Evolutionary conservation across 768 basidiomycete species (phyloP).

Genomic region (Phaeolepiota aurea): DNA sequence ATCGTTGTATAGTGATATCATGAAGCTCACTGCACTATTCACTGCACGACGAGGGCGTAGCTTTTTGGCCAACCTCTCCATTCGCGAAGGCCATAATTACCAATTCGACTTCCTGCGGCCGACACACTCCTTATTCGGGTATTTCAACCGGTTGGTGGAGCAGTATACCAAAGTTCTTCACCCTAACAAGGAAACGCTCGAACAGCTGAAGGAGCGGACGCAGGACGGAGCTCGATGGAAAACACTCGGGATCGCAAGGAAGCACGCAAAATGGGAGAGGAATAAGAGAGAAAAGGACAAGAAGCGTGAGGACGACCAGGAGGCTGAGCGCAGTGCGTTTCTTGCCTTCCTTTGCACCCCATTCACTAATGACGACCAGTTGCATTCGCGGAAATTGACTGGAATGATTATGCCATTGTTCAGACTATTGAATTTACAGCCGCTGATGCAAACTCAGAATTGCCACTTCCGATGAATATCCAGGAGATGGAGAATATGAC

Average conservation of each 20-base stretch:
- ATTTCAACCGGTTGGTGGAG: conserved; percentile 95
- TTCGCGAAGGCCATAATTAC: conserved; percentile 88
- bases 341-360: conserved; percentile 6
- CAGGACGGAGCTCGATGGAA: conserved; percentile 67
- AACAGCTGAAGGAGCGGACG: conserved; percentile 56
- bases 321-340: conserved; percentile 76
- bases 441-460: conserved; percentile 82
- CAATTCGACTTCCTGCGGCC: conserved; percentile 98
- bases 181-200: conserved; percentile 69
- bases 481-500: conserved; percentile 96
- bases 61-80: conserved; percentile 80
- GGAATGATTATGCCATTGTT: conserved; percentile 98
- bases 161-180: conserved; percentile 90
- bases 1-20: conserved; percentile 61
- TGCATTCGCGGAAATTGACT: conserved; percentile 96
- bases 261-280: conserved; percentile 85
- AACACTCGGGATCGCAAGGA: conserved; percentile 64
- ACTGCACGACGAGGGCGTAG: conserved; percentile 84
- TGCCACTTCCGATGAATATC: conserved; percentile 95
- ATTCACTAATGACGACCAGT: conserved; percentile 28
- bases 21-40: conserved; percentile 94
- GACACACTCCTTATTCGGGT: conserved; percentile 91
- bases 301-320: conserved; percentile 83
- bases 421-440: conserved; percentile 97
- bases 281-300: conserved; percentile 78